These are phyloP conservation scores for Pythium diclinum DNA, from an alignment of 352 stramenopile species.

Conservation along the genomic window DNA sequence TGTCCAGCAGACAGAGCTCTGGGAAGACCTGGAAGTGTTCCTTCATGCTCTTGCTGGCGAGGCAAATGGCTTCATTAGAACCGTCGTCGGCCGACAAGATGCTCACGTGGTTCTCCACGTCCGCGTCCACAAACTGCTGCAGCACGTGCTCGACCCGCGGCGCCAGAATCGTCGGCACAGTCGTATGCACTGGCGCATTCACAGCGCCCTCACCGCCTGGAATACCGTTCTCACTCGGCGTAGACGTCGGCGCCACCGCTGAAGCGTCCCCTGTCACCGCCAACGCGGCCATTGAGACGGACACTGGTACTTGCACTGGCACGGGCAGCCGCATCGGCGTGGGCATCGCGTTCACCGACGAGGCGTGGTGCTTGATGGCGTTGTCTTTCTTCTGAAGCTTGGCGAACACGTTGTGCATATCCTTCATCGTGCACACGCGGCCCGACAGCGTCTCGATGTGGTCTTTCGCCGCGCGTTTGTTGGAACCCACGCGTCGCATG, in stretches of 20 bases:
- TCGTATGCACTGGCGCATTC: constrained; percentile 12
- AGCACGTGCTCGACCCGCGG: constrained; percentile 49
- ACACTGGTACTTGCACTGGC: not conserved
- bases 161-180: constrained; percentile 3
- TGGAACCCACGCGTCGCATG: constrained; percentile 65
- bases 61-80: constrained; percentile 68
- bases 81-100: constrained; percentile 68
- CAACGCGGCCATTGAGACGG: not conserved
- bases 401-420: constrained; percentile 76
- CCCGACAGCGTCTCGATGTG: constrained; percentile 67
- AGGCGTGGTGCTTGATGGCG: constrained; percentile 42
- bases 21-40: constrained; percentile 67
- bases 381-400: constrained; percentile 62
- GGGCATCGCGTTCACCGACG: constrained; percentile 17
- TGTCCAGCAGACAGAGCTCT: constrained; percentile 54
- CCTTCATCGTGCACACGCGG: constrained; percentile 76
- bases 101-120: constrained; percentile 76
- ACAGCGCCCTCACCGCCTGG: not conserved
- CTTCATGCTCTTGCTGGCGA: constrained; percentile 72
- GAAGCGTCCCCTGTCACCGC: not conserved
- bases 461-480: constrained; percentile 54
- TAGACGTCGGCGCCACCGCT: not conserved
- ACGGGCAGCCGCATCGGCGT: not conserved
- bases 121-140: constrained; percentile 62
- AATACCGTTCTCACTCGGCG: not conserved